These are phyloP conservation scores for Sphaerostilbella broomeana DNA, from an alignment of 2,329 filamentous ascomycete species.

Conservation along the genomic window DNA sequence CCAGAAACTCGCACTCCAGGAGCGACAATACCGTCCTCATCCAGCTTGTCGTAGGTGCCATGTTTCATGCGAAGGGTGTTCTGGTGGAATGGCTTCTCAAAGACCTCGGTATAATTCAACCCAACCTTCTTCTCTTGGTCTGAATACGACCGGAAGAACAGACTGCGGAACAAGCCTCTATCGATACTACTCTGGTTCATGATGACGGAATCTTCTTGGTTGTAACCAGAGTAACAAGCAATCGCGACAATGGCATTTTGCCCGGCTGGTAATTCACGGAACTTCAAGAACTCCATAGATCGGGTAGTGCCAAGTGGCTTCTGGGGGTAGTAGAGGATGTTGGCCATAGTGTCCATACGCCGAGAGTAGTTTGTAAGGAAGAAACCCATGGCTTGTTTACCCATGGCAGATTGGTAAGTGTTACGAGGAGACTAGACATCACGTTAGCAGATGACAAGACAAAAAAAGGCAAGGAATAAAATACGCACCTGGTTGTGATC, in stretches of 20 bases:
- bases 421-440: constrained; percentile 82
- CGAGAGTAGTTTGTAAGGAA: constrained; percentile 95
- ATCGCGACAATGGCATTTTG: constrained; percentile 99
- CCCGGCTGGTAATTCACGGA: constrained; percentile 91
- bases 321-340: constrained; percentile 97
- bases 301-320: constrained; percentile 93
- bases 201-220: constrained; percentile 99
- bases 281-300: constrained; percentile 98
- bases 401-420: constrained; percentile 98
- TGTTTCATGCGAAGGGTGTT: constrained; percentile 91
- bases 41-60: constrained; percentile 94
- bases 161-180: constrained; percentile 89
- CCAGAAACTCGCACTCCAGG: constrained; percentile 92
- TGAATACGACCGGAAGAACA: constrained; percentile 97
- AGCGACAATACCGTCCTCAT: constrained; percentile 90
- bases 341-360: constrained; percentile 99
- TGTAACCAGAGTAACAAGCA: constrained; percentile 95
- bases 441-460: constrained; percentile 1
- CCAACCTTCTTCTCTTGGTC: constrained; percentile 96
- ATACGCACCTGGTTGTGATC: constrained; percentile 81
- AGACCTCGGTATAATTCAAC: constrained; percentile 84
- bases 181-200: constrained; percentile 99
- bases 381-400: constrained; percentile 99
- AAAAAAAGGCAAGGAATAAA: background rate
- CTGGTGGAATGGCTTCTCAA: constrained; percentile 86